Base-by-base conservation (phyloP, 2,329 filamentous ascomycete species). In the Chaetomium olivaceum region DNA sequence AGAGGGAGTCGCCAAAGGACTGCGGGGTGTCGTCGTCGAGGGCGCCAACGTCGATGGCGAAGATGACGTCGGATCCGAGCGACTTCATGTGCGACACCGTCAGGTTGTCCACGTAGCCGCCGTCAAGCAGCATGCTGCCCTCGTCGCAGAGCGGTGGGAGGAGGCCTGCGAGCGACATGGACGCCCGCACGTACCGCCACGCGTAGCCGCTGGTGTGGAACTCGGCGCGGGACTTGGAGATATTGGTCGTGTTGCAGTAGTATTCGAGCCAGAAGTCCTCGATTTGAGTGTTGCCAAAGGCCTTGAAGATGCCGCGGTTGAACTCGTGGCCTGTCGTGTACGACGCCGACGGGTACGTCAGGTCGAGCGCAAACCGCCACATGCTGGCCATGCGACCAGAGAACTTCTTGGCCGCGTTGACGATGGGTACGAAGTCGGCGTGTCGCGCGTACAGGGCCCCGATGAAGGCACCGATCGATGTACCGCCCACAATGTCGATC, bases 171-270 rank as follows among this genome's bases (percentile, higher is more conserved):
- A 99, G 85, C 1, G 93, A 96, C 95, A 99, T 99, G 12, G 93
- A 97, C 0, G 95, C 95, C 55, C 95, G 87, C 27, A 99, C 91
- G 73, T 99, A 99, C 51, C 96, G 87, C 95, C 95, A 99, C 0
- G 95, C 94, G 74, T 99, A 99, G 16, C 95, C 95, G 67, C 91
- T 95, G 0, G 93, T 97, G 78, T 99, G 95, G 70, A 96, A 93
- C 76, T 99, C 95, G 3, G 88, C 88, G 23, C 94, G 87, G 67
- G 91, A 95, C 77, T 96, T 96, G 80, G 91, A 96, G 79, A 99
- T 98, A 77, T 98, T 99, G 46, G 96, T 99, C 0, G 95, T 98
- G 79, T 99, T 99, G 84, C 96, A 99, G 80, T 99, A 99, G 76
- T 92, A 99, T 71, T 97, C 93, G 12, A 99, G 85, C 95, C 95